phyloP scores from a whole-genome alignment of 441 rosid species.

The Pelargonium fulgidum region DNA sequence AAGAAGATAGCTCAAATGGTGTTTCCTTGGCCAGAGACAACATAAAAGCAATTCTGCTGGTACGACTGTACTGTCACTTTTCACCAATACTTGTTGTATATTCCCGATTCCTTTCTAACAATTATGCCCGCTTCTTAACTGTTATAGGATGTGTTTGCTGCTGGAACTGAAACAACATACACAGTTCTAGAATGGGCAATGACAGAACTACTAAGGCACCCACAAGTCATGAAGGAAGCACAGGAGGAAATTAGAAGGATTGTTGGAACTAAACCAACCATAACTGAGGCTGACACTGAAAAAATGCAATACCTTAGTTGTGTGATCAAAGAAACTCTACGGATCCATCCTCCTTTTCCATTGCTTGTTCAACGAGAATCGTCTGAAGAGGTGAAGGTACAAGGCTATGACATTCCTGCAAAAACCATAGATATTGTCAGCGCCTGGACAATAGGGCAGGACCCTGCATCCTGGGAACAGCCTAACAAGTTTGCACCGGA shows the following conservation, averaged over 20 bases:
- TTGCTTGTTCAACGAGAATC: constrained; percentile 11
- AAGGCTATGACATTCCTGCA: constrained; percentile 17
- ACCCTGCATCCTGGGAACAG: constrained; percentile 13
- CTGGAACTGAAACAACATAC: constrained; percentile 28
- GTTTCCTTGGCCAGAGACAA: constrained; percentile 24
- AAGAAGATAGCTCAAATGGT: constrained; percentile 20
- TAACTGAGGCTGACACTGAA: constrained; percentile 9
- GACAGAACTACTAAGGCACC: constrained; percentile 31
- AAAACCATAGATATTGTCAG: constrained; percentile 2
- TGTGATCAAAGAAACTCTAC: constrained; percentile 12
- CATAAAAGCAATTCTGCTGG: constrained; percentile 43
- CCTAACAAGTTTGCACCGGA: constrained; percentile 15
- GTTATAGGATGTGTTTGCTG: constrained; percentile 26
- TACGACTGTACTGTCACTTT: constrained; percentile 5
- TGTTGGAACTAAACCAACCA: background rate
- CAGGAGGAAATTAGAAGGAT: constrained; percentile 9
- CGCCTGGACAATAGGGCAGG: constrained; percentile 15
- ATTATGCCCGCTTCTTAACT: too few relatives aligned
- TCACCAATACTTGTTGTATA: too few relatives aligned
- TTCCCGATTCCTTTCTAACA: too few relatives aligned
- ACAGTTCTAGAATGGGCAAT: constrained; percentile 30
- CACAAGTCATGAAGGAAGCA: constrained; percentile 14
- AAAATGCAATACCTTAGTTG: constrained; percentile 1
- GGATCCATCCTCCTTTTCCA: constrained; percentile 9
- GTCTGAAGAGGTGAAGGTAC: constrained; percentile 4